Conservation (phyloP, 495 filamentous ascomycete species). For the Talaromyces nanjingensis region DNA sequence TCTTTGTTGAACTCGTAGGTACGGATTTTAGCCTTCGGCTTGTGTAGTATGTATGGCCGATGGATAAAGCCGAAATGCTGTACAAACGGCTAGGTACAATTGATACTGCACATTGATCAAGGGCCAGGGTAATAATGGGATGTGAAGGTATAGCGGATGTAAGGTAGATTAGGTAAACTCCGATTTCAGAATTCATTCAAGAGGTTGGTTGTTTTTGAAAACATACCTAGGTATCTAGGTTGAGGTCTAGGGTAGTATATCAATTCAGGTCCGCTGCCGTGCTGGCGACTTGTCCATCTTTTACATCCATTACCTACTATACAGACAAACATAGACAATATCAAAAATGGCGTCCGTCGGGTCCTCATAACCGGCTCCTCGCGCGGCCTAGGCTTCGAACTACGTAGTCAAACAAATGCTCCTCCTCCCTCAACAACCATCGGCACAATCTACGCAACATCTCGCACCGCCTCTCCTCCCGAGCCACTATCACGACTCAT, state of each 20-base stretch:
- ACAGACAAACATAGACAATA: too few relatives aligned
- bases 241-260: too few relatives aligned
- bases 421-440: constrained; percentile 20
- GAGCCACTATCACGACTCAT: constrained; percentile 20
- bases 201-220: too few relatives aligned
- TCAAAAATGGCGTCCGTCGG: constrained; percentile 24
- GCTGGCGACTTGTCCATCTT: too few relatives aligned
- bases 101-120: too few relatives aligned
- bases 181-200: too few relatives aligned
- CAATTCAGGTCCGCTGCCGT: not conserved
- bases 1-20: not conserved
- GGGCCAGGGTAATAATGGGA: too few relatives aligned
- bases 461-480: constrained; percentile 20
- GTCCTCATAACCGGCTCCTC: constrained; percentile 36
- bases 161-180: too few relatives aligned
- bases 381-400: constrained; percentile 32
- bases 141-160: too few relatives aligned
- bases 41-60: not conserved
- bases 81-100: too few relatives aligned
- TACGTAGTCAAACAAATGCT: constrained; percentile 26
- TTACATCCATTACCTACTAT: too few relatives aligned
- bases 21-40: not conserved
- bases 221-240: too few relatives aligned
- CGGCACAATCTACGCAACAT: constrained; percentile 28
- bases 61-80: not conserved